Conservation (phyloP, 192 early-diverging fungal genomes). For the Coemansia sp. region DNA sequence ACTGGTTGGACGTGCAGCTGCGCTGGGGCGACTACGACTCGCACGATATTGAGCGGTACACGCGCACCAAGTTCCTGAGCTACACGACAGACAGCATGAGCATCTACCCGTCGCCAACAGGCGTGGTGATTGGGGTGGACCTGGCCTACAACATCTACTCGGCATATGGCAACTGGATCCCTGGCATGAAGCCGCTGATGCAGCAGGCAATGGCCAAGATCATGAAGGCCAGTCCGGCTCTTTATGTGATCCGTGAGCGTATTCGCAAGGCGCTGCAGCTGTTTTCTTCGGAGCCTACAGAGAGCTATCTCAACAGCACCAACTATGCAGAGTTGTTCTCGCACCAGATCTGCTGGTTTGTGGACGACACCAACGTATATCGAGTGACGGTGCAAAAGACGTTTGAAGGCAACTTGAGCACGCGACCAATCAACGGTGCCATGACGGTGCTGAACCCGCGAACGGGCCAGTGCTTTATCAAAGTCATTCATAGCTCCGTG, state of each 20-base stretch:
- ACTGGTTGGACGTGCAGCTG: constrained; percentile 98
- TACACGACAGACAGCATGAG: constrained; percentile 99
- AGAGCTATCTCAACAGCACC: constrained; percentile 93
- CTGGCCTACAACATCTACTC: constrained; percentile 92
- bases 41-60: constrained; percentile 98
- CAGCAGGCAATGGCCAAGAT: constrained; percentile 99
- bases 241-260: constrained; percentile 97
- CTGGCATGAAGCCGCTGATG: constrained; percentile 96
- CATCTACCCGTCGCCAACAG: constrained; percentile 98
- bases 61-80: constrained; percentile 95
- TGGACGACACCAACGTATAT: constrained; percentile 99
- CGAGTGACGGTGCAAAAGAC: constrained; percentile 99
- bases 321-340: constrained; percentile 96
- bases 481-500: constrained; percentile 99
- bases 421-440: constrained; percentile 99
- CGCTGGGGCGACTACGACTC: constrained; percentile 99
- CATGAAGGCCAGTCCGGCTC: constrained; percentile 97
- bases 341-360: constrained; percentile 99
- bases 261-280: constrained; percentile 97
- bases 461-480: constrained; percentile 97
- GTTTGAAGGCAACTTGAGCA: constrained; percentile 95
- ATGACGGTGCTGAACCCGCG: constrained; percentile 99
- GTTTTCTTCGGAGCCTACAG: constrained; percentile 97
- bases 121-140: constrained; percentile 96
- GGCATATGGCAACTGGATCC: constrained; percentile 98